Evolutionary conservation across 345 rosid genomes (phyloP), one percentile per base, ranked within the genome.

Genomic region (Raphanus sativus): DNA sequence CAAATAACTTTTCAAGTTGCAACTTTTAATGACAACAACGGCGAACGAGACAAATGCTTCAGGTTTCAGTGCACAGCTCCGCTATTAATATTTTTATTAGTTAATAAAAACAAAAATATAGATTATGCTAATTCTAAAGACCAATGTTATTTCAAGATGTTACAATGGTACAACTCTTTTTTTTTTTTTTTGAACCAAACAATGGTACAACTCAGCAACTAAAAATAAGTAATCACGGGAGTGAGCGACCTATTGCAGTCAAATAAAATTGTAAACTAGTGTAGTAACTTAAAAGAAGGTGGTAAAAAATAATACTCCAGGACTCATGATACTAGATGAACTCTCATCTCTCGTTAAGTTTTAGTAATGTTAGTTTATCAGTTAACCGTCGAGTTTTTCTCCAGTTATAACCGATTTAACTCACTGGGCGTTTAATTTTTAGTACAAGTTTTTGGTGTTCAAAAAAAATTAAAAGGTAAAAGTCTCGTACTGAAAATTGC

Each of bases 201-300:
- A 52, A 52, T 15, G 59, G 25, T 54, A 32, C 71, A 65, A 62
- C n/a, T 38, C 24, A 66, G 40, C 59, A 66, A 48, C 48, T 40
- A 55, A 68, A 29, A 50, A 29, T 34, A 62, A 62, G 40, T 17
- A 40, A 63, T 13, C 34, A 63, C 15, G 52, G 34, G 15, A 48
- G 16, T 63, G 61, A 13, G n/a, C 12, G 48, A 48, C 11, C 62
- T 73, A 9, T 36, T 59, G 66, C 67, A 40, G 17, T 60, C 17
- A 60, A 71, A 25, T 25, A 60, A 11, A 40, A 16, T 70, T 54
- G 63, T 52, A 55, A 11, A 54, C 1, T 8, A 52, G 9, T 12
- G 8, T 2, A 69, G 16, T 54, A 7, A 21, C 21, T 21, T 21
- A 21, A 21, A 21, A 21, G 21, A 21, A 21, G 21, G 21, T 21